phyloP scores from a whole-genome alignment of 1,284 basidiomycete species.

The Leccinum laetum region DNA sequence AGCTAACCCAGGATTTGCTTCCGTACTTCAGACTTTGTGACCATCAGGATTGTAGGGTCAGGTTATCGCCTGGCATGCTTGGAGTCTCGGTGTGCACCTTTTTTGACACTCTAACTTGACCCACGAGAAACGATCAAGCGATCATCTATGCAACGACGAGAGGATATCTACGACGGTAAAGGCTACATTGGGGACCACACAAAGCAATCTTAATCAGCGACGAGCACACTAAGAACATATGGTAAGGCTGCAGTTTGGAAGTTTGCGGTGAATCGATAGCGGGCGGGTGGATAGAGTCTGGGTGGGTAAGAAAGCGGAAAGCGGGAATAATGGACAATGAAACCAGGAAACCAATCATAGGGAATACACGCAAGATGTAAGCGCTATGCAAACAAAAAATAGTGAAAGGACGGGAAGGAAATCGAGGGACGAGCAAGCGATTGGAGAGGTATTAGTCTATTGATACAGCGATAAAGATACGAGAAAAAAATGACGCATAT shows the following conservation, averaged over 20 bases:
- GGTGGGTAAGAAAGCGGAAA: not conserved
- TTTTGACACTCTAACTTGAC: too few relatives aligned
- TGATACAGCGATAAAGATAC: too few relatives aligned
- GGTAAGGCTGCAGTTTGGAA: not conserved
- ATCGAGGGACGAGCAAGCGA: not conserved
- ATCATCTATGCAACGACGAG: not conserved
- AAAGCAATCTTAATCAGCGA: too few relatives aligned
- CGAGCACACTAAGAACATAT: not conserved
- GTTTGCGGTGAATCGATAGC: not conserved
- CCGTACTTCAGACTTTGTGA: too few relatives aligned
- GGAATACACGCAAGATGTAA: not conserved
- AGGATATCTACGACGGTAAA: not conserved
- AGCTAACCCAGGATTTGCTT: too few relatives aligned
- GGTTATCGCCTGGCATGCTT: too few relatives aligned
- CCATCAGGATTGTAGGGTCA: too few relatives aligned
- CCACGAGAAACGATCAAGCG: not conserved
- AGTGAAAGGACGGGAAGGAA: not conserved
- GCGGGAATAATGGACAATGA: not conserved
- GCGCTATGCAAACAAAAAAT: not conserved
- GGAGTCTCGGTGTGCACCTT: too few relatives aligned
- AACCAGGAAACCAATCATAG: not conserved
- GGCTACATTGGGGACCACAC: not conserved
- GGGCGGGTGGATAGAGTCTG: not conserved
- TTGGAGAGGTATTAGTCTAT: not conserved
- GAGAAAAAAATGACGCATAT: not conserved